Base-by-base conservation (phyloP, 192 early-diverging fungal genomes). In the Mortierella hygrophila region DNA sequence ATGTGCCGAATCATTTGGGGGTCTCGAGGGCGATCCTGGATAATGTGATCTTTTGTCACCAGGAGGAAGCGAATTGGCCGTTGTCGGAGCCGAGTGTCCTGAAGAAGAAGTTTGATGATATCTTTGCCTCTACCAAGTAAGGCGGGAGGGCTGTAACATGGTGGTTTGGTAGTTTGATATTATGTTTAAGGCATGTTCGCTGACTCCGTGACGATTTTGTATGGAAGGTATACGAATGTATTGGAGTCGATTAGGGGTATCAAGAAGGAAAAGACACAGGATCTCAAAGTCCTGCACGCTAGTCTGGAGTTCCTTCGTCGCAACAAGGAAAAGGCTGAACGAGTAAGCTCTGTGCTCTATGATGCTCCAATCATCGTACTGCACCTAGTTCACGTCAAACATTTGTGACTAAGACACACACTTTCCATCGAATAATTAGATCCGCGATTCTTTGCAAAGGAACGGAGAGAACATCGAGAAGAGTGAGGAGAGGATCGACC, bases 71-170 rank as follows among this genome's bases (percentile, higher is more conserved):
- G 63, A 96, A 94, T 83, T 99, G 99, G 98, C 99, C 99, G 20
- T 91, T 99, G 15, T 92, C 97, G 0, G 99, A 99, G 81, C 94
- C 98, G 0, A 76, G 89, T 6, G 78, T 91, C 7, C 78, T 99
- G 46, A 99, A 99, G 80, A 99, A 99, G 80, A 97, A 95, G 79
- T 99, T 99, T 90, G 98, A 99, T 89, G 99, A 99, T 23, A 99
- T 99, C 57, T 99, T 99, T 90, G 95, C 96, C 0, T 93, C 97
- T 1, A 98, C 96, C 26, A 89, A 94, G 89, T 97, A 89, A 79
- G 86, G n/a, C 65, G 1, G 18, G 1, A 71, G 42, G 52, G 46
- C 2, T 57, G 29, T 79, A 76, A 6, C 3, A 4, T 37, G 32
- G 13, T 32, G 15, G 29, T 42, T 74, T 38, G 74, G 46, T 41